Conservation (phyloP, 345 rosid species). For the Raphanus sativus region DNA sequence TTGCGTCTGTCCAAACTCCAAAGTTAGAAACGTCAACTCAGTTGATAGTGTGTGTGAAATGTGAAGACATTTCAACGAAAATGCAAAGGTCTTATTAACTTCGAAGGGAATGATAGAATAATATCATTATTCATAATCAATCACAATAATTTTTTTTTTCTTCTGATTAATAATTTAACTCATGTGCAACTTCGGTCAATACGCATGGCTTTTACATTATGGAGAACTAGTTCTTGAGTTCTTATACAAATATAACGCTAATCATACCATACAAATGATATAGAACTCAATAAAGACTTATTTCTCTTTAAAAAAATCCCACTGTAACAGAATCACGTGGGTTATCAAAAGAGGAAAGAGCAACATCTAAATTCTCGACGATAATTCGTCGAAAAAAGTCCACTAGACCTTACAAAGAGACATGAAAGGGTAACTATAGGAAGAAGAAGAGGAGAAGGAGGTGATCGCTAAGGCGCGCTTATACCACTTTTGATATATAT, state of each 20-base stretch:
- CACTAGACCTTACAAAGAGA: slow-evolving; percentile 20
- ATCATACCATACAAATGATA: slow-evolving; percentile 24
- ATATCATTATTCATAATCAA: neutral
- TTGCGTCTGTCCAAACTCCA: slow-evolving; percentile 25
- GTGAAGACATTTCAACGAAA: neutral
- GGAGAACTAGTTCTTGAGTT: slow-evolving; percentile 12
- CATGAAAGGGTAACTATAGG: neutral
- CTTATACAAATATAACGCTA: slow-evolving; percentile 5
- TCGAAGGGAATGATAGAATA: neutral
- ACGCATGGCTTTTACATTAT: neutral
- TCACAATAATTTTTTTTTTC: neutral
- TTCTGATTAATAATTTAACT: slow-evolving; percentile 26
- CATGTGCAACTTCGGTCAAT: slow-evolving; percentile 24
- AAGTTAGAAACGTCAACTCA: slow-evolving; percentile 25
- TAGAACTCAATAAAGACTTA: slow-evolving; percentile 16
- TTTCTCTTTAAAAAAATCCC: slow-evolving; percentile 29
- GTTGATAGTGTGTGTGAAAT: neutral
- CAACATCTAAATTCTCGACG: slow-evolving; percentile 26
- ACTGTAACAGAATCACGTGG: slow-evolving; percentile 36
- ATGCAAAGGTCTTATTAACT: neutral
- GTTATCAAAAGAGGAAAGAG: slow-evolving; percentile 25
- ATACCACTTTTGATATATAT: slow-evolving; percentile 25
- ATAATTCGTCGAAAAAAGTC: slow-evolving; percentile 26
- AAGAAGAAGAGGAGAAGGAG: neutral
- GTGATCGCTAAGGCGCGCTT: slow-evolving; percentile 2